phyloP scores from a whole-genome alignment of 805 yeast species.

The Candida pini region DNA sequence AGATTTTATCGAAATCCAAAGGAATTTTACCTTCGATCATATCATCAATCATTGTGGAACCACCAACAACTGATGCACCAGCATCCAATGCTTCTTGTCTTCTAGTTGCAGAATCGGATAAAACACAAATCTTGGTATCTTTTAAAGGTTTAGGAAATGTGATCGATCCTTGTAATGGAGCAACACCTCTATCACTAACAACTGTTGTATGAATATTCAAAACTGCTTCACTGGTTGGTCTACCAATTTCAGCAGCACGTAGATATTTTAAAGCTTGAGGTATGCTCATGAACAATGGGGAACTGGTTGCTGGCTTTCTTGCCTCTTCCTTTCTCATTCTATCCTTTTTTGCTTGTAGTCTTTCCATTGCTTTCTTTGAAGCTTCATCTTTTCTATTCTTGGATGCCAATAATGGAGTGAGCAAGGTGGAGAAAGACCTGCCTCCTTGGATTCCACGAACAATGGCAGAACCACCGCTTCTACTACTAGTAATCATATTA shows the following conservation, averaged over 20 bases:
- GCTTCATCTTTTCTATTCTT: background rate
- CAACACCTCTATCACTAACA: slow-evolving; percentile 70
- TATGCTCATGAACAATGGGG: slow-evolving; percentile 67
- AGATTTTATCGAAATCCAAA: slow-evolving; percentile 64
- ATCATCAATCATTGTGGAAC: slow-evolving; percentile 57
- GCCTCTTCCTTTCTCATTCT: slow-evolving; percentile 20
- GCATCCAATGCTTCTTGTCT: slow-evolving; percentile 47
- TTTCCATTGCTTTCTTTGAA: background rate
- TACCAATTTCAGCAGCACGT: slow-evolving; percentile 89
- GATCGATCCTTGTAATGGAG: slow-evolving; percentile 67
- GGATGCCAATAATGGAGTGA: background rate
- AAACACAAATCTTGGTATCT: slow-evolving; percentile 58
- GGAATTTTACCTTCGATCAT: slow-evolving; percentile 49
- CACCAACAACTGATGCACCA: slow-evolving; percentile 69
- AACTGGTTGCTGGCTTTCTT: slow-evolving; percentile 35
- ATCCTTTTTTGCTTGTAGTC: background rate
- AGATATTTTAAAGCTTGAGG: slow-evolving; percentile 70
- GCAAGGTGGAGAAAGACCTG: no score
- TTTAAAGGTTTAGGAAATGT: slow-evolving; percentile 69
- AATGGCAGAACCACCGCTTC: no score
- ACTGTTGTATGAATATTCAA: slow-evolving; percentile 60
- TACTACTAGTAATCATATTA: no score
- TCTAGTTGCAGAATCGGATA: slow-evolving; percentile 53
- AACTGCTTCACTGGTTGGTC: slow-evolving; percentile 64
- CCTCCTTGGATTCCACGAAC: no score